These are phyloP conservation scores for Dryas alaskensis DNA, from an alignment of 306 rosid genomes.

Conservation along the genomic window DNA sequence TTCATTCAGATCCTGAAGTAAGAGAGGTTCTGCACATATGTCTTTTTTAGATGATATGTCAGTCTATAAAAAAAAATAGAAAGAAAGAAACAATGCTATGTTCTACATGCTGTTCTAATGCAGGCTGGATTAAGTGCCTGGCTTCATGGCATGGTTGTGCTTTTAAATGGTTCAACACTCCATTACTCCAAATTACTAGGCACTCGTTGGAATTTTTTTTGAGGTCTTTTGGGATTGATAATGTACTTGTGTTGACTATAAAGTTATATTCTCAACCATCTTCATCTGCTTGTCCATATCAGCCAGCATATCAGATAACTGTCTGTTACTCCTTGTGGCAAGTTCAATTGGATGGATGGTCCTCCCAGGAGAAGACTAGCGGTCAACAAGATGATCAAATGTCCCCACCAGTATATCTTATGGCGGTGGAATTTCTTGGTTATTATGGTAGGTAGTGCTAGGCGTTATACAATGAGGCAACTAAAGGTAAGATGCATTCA, in stretches of 20 bases:
- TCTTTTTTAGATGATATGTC: background rate
- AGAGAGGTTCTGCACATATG: background rate
- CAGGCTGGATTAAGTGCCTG: background rate
- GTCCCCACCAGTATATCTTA: background rate
- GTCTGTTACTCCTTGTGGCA: background rate
- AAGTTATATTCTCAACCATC: background rate
- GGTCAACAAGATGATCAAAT: background rate
- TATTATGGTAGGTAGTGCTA: background rate
- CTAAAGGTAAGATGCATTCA: background rate
- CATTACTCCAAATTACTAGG: background rate
- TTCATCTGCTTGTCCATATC: background rate
- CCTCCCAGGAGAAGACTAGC: background rate
- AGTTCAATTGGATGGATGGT: background rate
- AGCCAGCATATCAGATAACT: background rate
- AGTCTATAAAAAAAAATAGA: background rate
- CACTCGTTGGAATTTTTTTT: background rate
- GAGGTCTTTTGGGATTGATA: background rate
- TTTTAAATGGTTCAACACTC: background rate
- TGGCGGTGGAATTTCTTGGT: background rate
- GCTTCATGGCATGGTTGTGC: background rate
- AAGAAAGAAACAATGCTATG: background rate
- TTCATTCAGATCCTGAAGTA: background rate
- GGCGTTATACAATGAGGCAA: background rate
- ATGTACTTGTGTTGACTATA: background rate
- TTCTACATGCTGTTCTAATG: background rate